Evolutionary conservation across 2,329 filamentous ascomycete species (phyloP).

Genomic region (Sclerotinia subarctica): DNA sequence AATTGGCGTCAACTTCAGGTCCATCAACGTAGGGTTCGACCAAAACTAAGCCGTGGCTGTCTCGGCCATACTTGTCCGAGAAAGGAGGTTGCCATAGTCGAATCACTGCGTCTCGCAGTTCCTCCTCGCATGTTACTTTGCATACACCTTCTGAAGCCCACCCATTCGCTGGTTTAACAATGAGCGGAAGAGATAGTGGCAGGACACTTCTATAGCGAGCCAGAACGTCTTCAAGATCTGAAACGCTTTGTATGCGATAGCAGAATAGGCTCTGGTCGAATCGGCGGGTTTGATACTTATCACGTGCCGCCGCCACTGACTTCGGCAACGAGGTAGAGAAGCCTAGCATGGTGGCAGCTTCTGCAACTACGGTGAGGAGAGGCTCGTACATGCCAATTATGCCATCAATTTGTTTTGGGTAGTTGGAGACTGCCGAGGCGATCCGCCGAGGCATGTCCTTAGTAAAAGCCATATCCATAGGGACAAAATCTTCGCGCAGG

Average conservation of each 20-base stretch:
- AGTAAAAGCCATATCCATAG: not conserved
- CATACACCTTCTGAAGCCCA: slow-evolving; percentile 1
- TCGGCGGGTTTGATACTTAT: slow-evolving; percentile 4
- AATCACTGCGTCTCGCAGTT: not conserved
- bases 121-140: slow-evolving; percentile 2
- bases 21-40: not conserved
- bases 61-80: not conserved
- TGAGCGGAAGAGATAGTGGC: not conserved
- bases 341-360: not conserved
- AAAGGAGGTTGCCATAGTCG: slow-evolving; percentile 3
- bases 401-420: not conserved
- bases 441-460: slow-evolving; percentile 1
- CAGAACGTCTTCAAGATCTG: not conserved
- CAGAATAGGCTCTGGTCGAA: slow-evolving; percentile 1
- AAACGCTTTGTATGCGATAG: not conserved
- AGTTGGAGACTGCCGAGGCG: not conserved
- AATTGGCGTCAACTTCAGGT: not conserved
- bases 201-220: not conserved
- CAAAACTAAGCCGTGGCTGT: not conserved
- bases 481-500: slow-evolving; percentile 1
- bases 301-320: not conserved
- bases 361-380: not conserved
- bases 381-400: not conserved
- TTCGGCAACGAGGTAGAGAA: not conserved
- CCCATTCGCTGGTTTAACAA: not conserved